Evolutionary conservation across 2,329 filamentous ascomycete genomes (phyloP), one percentile per base, ranked within the genome.

Genomic region (Colletotrichum chlorophyti): DNA sequence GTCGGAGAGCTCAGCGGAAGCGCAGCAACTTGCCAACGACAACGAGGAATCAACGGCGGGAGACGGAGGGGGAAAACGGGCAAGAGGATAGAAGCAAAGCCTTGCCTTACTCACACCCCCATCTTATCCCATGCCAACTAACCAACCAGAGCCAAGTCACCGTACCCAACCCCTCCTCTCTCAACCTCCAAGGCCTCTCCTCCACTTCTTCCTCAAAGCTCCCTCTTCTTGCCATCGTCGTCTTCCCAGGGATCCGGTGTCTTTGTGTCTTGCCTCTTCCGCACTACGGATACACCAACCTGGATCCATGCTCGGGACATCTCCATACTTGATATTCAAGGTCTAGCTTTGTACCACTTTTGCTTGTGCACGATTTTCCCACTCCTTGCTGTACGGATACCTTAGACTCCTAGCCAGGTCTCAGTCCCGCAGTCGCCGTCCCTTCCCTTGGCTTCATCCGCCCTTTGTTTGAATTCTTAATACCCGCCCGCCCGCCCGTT

Each of bases 401-500:
- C n/a, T n/a, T n/a, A n/a, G n/a, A n/a, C n/a, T n/a, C n/a, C n/a
- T n/a, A 41, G 34, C 42, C 27, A 26, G 55, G 42, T 55, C 43
- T 55, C 50, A 49, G 55, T 59, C 55, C 55, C 55, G 50, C 50
- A 48, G 21, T 58, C 55, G 31, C 55, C 43, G 37, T 41, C 42
- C 43, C 41, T 42, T 53, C 32, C 40, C 17, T 10, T 17, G 26
- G n/a, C n/a, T 40, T 12, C 43, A 19, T 32, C 17, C 17, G 35
- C 29, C 37, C 55, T 59, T 59, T 59, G 55, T 59, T 55, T 37
- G 42, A 37, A 43, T 23, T 59, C 55, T 29, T 59, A 59, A 59
- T 55, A 43, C 42, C 50, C 50, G 53, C 53, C 53, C 47, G 50
- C 50, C 50, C 53, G 53, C 40, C 47, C 53, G 52, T 50, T 40